Evolutionary conservation across 345 rosid genomes (phyloP).

Genomic region (Gossypium turneri): DNA sequence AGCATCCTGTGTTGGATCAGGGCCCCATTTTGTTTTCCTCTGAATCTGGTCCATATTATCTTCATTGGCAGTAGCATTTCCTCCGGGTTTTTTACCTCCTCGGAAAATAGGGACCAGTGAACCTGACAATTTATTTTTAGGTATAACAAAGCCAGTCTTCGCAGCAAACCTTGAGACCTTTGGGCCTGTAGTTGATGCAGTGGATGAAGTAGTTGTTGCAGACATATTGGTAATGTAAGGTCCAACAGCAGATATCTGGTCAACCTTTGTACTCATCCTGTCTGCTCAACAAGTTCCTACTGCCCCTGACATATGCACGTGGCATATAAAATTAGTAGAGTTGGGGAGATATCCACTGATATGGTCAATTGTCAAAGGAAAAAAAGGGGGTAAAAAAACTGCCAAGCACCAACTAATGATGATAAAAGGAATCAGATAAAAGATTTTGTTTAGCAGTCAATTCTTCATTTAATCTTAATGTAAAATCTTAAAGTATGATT

Average conservation of each 20-base stretch:
- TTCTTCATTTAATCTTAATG: not conserved
- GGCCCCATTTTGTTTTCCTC: slow-evolving; percentile 89
- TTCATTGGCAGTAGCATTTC: slow-evolving; percentile 33
- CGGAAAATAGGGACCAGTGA: slow-evolving; percentile 65
- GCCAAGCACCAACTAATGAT: not conserved
- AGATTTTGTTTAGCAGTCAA: not conserved
- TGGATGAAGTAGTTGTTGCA: slow-evolving; percentile 28
- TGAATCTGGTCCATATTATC: slow-evolving; percentile 37
- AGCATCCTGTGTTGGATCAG: slow-evolving; percentile 64
- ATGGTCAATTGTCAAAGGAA: not conserved
- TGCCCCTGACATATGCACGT: not conserved
- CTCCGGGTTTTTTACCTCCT: slow-evolving; percentile 48
- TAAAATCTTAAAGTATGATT: not conserved
- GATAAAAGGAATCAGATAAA: slow-evolving; percentile 1
- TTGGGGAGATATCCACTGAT: not conserved
- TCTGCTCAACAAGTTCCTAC: slow-evolving; percentile 1
- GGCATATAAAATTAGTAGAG: not conserved
- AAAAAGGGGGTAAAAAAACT: not conserved
- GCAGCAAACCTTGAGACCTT: slow-evolving; percentile 74
- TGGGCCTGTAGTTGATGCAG: slow-evolving; percentile 32
- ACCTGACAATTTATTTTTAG: slow-evolving; percentile 85
- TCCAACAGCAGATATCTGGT: slow-evolving; percentile 28
- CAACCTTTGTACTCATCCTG: slow-evolving; percentile 29
- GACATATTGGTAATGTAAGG: slow-evolving; percentile 37
- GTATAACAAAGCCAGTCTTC: slow-evolving; percentile 85